Percentiles rank a stretch among this genome's conserved stretches.
phyloP scores from a whole-genome alignment of 352 stramenopile species.

The Sclerospora graminicola region DNA sequence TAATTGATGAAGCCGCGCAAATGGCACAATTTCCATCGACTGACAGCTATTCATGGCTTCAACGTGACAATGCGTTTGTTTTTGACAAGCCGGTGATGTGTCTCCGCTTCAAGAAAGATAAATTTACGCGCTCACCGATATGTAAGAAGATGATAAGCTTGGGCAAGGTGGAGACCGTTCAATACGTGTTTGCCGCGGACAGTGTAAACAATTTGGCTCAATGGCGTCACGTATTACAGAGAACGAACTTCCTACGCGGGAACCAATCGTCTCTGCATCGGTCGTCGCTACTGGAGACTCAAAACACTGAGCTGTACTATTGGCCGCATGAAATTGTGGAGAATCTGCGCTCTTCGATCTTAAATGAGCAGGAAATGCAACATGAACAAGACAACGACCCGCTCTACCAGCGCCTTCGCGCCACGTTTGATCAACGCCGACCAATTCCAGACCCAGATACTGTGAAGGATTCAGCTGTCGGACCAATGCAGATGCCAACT shows the following conservation, averaged over 20 bases:
- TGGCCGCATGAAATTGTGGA: slow-evolving; percentile 30
- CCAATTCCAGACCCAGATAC: no score
- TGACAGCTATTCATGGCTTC: slow-evolving; percentile 26
- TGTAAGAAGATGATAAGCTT: slow-evolving; percentile 35
- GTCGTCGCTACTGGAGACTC: slow-evolving; percentile 13
- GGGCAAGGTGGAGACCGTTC: slow-evolving; percentile 21
- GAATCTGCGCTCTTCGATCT: slow-evolving; percentile 20
- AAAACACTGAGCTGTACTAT: slow-evolving; percentile 30
- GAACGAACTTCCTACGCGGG: slow-evolving; percentile 14
- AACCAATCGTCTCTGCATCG: slow-evolving; percentile 8
- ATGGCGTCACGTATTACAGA: slow-evolving; percentile 29
- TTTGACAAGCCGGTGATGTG: slow-evolving; percentile 35
- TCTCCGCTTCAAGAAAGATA: slow-evolving; percentile 18
- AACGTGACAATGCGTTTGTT: slow-evolving; percentile 31
- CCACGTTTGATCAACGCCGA: slow-evolving; percentile 9
- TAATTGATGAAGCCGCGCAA: no score
- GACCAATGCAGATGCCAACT: no score
- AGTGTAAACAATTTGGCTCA: slow-evolving; percentile 22
- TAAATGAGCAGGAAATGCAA: slow-evolving; percentile 17
- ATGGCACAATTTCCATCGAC: slow-evolving; percentile 17
- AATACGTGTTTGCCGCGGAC: slow-evolving; percentile 35
- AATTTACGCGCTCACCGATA: slow-evolving; percentile 32
- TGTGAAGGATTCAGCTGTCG: no score
- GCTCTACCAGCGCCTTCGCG: slow-evolving; percentile 17
- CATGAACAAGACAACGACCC: slow-evolving; percentile 14